Conservation (phyloP, 352 stramenopile species). For the Pythium volutum region DNA sequence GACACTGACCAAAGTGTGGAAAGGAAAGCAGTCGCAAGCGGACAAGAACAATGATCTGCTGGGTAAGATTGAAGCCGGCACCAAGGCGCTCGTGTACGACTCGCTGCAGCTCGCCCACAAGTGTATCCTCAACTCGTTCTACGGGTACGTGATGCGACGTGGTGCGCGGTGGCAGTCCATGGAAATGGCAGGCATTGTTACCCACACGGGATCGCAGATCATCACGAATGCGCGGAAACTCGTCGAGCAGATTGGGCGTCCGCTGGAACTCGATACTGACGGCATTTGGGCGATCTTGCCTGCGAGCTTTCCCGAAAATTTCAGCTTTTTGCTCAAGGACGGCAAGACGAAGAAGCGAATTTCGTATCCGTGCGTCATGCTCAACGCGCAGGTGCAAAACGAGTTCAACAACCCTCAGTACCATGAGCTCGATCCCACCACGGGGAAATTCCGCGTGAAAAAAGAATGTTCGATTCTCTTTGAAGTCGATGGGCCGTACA, state of each 20-base stretch:
- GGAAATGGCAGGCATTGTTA: slow-evolving; percentile 99
- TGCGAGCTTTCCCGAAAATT: slow-evolving; percentile 97
- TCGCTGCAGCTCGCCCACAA: slow-evolving; percentile 99
- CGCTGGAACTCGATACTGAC: slow-evolving; percentile 99
- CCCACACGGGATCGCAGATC: slow-evolving; percentile 97
- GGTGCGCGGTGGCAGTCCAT: slow-evolving; percentile 98
- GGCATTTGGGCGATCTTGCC: slow-evolving; percentile 99
- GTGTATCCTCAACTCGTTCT: slow-evolving; percentile 99
- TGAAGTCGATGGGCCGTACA: slow-evolving; percentile 98
- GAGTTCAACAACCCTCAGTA: slow-evolving; percentile 99
- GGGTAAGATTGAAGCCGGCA: slow-evolving; percentile 84
- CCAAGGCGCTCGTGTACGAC: slow-evolving; percentile 95
- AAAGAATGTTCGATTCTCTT: slow-evolving; percentile 99
- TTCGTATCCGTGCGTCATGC: slow-evolving; percentile 98
- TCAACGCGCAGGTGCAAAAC: slow-evolving; percentile 98
- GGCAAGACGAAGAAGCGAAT: slow-evolving; percentile 81
- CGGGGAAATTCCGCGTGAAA: slow-evolving; percentile 89
- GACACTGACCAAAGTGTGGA: slow-evolving; percentile 96
- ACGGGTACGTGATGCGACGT: slow-evolving; percentile 99
- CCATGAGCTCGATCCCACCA: slow-evolving; percentile 51
- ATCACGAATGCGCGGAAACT: slow-evolving; percentile 95
- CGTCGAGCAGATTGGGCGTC: slow-evolving; percentile 94
- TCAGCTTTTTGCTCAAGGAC: slow-evolving; percentile 86
- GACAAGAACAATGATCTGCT: slow-evolving; percentile 83
- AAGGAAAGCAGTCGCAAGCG: slow-evolving; percentile 69